A percentile compares a stretch with the other conserved stretches of the same genome.
Evolutionary conservation across 331 rosid genomes (phyloP).

Genomic region (Pyrus hybrid): DNA sequence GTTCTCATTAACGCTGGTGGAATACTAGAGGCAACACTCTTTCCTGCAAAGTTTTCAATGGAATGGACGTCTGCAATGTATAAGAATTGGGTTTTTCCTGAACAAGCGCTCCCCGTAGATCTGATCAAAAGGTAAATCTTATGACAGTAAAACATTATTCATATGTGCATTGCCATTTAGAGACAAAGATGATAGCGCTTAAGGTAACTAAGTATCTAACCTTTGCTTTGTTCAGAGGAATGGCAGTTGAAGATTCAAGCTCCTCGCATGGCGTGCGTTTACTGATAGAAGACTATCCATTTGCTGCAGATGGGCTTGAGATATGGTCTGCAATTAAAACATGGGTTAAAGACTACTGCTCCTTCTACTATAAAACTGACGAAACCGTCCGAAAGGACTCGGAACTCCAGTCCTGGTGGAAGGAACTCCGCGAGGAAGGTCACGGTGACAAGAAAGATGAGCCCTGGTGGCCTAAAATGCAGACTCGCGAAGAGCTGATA

Average conservation of each 20-base stretch:
- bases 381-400: neutral
- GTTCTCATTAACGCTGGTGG: neutral
- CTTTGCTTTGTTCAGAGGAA: neutral
- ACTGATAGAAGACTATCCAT: neutral
- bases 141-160: neutral
- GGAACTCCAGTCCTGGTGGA: neutral
- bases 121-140: conserved; percentile 23
- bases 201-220: neutral
- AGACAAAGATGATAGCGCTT: neutral
- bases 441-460: neutral
- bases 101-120: conserved; percentile 36
- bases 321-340: neutral
- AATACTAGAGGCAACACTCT: neutral
- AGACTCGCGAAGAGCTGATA: neutral
- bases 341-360: neutral
- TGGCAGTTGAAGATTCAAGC: neutral
- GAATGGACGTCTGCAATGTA: conserved; percentile 23
- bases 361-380: neutral
- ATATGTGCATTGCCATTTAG: neutral
- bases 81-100: conserved; percentile 22
- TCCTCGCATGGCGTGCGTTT: neutral
- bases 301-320: neutral
- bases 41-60: neutral
- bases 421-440: neutral
- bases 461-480: neutral